These are phyloP conservation scores for Yarrowia alimentaria DNA, from an alignment of 805 yeast species.

Conservation along the genomic window DNA sequence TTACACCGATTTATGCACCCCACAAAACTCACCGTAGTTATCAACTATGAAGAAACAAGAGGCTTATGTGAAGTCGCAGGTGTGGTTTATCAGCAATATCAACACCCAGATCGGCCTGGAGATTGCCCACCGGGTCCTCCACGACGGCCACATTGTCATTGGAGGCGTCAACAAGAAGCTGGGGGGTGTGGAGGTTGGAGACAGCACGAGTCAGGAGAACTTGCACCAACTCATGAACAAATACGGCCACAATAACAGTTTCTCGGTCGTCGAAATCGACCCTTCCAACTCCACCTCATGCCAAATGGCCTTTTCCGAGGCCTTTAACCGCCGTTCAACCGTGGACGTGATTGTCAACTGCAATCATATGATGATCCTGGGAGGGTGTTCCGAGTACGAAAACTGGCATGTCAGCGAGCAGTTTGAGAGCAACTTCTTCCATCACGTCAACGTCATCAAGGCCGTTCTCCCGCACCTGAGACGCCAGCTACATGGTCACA, in stretches of 20 bases:
- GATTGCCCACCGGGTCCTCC: slow-evolving; percentile 4
- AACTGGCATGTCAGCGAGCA: slow-evolving; percentile 24
- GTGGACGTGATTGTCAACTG: slow-evolving; percentile 20
- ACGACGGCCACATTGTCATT: slow-evolving; percentile 5
- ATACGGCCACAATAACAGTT: neutral
- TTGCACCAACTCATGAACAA: neutral
- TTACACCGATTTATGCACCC: too few relatives aligned
- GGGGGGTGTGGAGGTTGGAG: slow-evolving; percentile 7
- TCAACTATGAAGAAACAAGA: slow-evolving; percentile 4
- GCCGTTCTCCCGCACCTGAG: slow-evolving; percentile 21
- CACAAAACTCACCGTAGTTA: too few relatives aligned
- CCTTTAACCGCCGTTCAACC: slow-evolving; percentile 1
- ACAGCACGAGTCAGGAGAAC: slow-evolving; percentile 10
- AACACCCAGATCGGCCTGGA: slow-evolving; percentile 25
- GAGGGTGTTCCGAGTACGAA: neutral
- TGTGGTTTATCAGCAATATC: slow-evolving; percentile 18
- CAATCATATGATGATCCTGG: slow-evolving; percentile 3
- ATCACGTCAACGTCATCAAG: slow-evolving; percentile 17
- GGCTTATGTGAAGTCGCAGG: neutral
- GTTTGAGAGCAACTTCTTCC: slow-evolving; percentile 21
- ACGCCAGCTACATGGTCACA: slow-evolving; percentile 19
- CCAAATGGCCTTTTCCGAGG: slow-evolving; percentile 23
- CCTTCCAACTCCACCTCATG: slow-evolving; percentile 15
- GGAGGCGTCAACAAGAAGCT: slow-evolving; percentile 11
- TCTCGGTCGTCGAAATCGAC: slow-evolving; percentile 10